Evolutionary conservation across 768 basidiomycete genomes (phyloP).

Genomic region (Piloderma croceum): DNA sequence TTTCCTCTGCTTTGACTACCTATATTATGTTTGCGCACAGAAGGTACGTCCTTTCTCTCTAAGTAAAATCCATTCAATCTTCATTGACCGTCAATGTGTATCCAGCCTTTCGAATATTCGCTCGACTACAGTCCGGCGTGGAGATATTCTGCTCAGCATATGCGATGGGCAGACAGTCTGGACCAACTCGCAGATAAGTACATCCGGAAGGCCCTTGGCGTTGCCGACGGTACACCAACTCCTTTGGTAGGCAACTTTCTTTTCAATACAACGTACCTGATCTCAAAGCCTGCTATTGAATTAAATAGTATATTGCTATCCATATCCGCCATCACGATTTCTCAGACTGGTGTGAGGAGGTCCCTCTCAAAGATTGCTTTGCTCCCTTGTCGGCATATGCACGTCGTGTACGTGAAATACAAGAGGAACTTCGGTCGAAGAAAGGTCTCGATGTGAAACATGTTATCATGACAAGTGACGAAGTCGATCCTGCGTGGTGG

Average conservation of each 20-base stretch:
- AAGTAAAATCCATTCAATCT: neutral
- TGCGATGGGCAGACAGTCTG: slow-evolving; percentile 44
- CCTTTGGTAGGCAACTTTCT: slow-evolving; percentile 37
- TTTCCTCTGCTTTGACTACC: slow-evolving; percentile 46
- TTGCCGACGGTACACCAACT: slow-evolving; percentile 31
- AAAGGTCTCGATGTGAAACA: slow-evolving; percentile 43
- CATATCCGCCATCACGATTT: slow-evolving; percentile 58
- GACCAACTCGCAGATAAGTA: slow-evolving; percentile 39
- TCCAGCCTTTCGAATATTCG: slow-evolving; percentile 52
- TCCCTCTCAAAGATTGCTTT: slow-evolving; percentile 41
- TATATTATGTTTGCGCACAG: slow-evolving; percentile 44
- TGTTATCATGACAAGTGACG: slow-evolving; percentile 64
- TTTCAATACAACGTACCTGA: neutral
- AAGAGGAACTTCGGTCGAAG: slow-evolving; percentile 39
- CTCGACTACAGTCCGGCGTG: slow-evolving; percentile 55
- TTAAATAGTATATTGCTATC: slow-evolving; percentile 48
- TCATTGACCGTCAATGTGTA: too few species aligned
- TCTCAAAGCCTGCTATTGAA: neutral
- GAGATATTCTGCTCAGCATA: slow-evolving; percentile 47
- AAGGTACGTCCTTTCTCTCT: slow-evolving; percentile 29
- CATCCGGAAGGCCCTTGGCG: slow-evolving; percentile 39
- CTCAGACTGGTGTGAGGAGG: slow-evolving; percentile 37
- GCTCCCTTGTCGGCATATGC: slow-evolving; percentile 49
- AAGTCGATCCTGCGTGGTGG: slow-evolving; percentile 54
- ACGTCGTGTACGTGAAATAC: slow-evolving; percentile 51